Percentiles rank a stretch among this genome's conserved stretches.
Evolutionary conservation across 2,329 filamentous ascomycete genomes (phyloP).

Genomic region (Chrysoporthe cubensis): DNA sequence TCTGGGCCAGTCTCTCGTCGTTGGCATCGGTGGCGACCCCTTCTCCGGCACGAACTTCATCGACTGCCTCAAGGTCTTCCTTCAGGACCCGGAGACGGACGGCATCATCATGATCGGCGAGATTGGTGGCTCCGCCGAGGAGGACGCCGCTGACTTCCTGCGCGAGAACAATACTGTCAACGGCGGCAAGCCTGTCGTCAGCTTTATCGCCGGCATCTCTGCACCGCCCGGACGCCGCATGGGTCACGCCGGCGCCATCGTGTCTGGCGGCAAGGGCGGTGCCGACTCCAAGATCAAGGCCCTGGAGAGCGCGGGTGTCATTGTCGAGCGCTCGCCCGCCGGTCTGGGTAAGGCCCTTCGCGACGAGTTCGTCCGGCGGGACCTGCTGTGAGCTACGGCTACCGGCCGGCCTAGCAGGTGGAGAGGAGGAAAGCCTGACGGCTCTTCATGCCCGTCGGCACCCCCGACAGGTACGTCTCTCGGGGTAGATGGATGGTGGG

Average conservation of each 20-base stretch:
- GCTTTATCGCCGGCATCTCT: slow-evolving; percentile 98
- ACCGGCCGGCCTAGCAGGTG: neutral
- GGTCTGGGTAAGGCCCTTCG: slow-evolving; percentile 90
- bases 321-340: slow-evolving; percentile 95
- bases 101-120: slow-evolving; percentile 99
- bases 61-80: slow-evolving; percentile 97
- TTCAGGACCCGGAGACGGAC: slow-evolving; percentile 93
- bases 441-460: neutral
- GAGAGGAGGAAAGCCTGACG: neutral
- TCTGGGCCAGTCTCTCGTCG: slow-evolving; percentile 95
- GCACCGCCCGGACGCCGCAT: slow-evolving; percentile 95
- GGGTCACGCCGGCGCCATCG: slow-evolving; percentile 98
- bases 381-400: slow-evolving; percentile 76
- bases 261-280: slow-evolving; percentile 95
- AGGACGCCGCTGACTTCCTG: slow-evolving; percentile 96
- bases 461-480: neutral
- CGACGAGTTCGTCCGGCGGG: slow-evolving; percentile 93
- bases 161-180: slow-evolving; percentile 87
- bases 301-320: slow-evolving; percentile 88
- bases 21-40: slow-evolving; percentile 97
- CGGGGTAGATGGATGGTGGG: slow-evolving; percentile 13
- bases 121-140: slow-evolving; percentile 96
- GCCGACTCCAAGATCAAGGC: slow-evolving; percentile 98
- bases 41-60: slow-evolving; percentile 99
- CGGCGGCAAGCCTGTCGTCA: slow-evolving; percentile 88